These are phyloP conservation scores for Chlorella vulgaris DNA, from an alignment of 139 green algal genomes.

Conservation along the genomic window DNA sequence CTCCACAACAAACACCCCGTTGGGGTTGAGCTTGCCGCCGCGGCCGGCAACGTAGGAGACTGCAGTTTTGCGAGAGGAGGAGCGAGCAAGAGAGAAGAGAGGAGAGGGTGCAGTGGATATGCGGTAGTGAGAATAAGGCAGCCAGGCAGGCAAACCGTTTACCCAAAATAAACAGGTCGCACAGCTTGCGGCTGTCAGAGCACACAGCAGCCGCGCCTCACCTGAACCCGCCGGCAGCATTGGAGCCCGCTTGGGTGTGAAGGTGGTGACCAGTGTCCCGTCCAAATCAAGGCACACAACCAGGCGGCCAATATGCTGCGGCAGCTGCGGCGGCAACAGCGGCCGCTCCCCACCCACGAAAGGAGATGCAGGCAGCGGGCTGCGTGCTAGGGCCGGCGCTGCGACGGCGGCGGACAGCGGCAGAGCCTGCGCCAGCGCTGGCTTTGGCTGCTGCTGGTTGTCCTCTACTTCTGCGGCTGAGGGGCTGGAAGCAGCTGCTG, in stretches of 20 bases:
- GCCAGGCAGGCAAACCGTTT: too few relatives aligned
- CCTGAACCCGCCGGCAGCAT: slow-evolving; percentile 57
- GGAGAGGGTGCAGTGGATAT: too few relatives aligned
- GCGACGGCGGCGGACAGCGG: too few relatives aligned
- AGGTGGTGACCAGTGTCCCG: slow-evolving; percentile 82
- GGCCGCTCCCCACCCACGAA: neutral
- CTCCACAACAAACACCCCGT: slow-evolving; percentile 86
- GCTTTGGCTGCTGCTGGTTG: neutral
- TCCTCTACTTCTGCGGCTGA: neutral
- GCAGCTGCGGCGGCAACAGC: slow-evolving; percentile 49
- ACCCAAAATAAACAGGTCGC: too few relatives aligned
- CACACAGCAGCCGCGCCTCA: too few relatives aligned
- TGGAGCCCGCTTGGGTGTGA: slow-evolving; percentile 74
- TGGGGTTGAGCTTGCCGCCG: slow-evolving; percentile 76
- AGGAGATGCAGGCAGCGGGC: neutral
- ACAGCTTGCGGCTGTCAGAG: too few relatives aligned
- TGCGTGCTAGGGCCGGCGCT: too few relatives aligned
- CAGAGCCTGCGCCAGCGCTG: too few relatives aligned
- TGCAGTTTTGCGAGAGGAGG: neutral
- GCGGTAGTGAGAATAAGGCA: too few relatives aligned
- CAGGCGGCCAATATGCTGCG: slow-evolving; percentile 53
- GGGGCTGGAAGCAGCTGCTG: neutral
- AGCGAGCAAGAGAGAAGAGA: neutral
- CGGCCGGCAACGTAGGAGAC: slow-evolving; percentile 74
- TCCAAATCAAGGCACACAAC: slow-evolving; percentile 91